Evolutionary conservation across 2,329 filamentous ascomycete genomes (phyloP), one percentile per base, ranked within the genome.

Genomic region (Scytalidium lignicola): DNA sequence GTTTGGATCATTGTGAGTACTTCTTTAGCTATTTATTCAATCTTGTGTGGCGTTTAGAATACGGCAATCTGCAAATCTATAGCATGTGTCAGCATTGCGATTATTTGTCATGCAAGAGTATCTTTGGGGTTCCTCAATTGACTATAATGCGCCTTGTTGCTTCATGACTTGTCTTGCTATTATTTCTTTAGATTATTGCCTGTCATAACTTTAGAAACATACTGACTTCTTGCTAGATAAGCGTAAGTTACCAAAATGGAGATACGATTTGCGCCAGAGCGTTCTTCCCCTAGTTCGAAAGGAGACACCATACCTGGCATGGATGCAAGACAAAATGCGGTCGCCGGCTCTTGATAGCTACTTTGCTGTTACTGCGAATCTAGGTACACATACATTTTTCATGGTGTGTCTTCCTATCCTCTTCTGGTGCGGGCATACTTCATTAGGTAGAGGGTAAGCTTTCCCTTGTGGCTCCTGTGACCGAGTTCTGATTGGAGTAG

Each of bases 331-430:
- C 58, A 82, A 75, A 65, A 70, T 92, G 65, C 87, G 92, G 62
- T 86, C 88, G 18, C 89, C 90, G 1, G 79, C 87, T 8, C 83
- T 97, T 62, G 93, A 99, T 70, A 89, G 89, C 54, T 99, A 96
- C 74, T 99, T 99, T 70, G 92, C 93, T 45, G 89, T 95, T 57
- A 95, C 91, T 1, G 93, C 93, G 55, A 99, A 97, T 68, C 80
- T 97, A 48, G 90, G 93, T 57, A 99, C 93, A 1, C 93, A 99
- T 70, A 99, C 93, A 0, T 97, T 96, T 74, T 99, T 96, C 75
- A 97, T 97, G 91, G 79, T 96, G 58, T 86, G 90, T 51, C 73
- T 99, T 62, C 93, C 93, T 5, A 89, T 97, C 56, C 79, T 96
- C 59, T 97, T 97, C 73, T 99, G 93, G 93, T 96, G 90, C 62